Conservation (phyloP, 176 grass and related monocot species). For the Bonia amplexicaulis region DNA sequence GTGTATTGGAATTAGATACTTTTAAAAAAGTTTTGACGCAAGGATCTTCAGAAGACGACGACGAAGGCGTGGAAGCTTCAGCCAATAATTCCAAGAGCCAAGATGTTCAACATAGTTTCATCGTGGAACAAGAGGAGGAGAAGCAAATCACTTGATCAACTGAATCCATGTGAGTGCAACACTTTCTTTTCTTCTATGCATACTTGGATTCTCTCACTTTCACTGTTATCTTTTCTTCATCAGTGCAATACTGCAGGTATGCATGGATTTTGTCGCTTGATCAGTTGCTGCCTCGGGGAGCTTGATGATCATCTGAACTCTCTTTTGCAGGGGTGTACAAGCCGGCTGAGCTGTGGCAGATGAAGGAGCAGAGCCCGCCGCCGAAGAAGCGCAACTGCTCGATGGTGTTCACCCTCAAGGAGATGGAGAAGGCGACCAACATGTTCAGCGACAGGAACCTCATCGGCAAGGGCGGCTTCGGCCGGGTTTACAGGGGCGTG, state of each 20-base stretch:
- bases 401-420: conserved; percentile 91
- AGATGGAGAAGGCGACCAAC: conserved; percentile 90
- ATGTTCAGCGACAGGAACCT: conserved; percentile 76
- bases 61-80: not conserved
- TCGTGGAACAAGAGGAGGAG: conserved; percentile 95
- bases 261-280: not conserved
- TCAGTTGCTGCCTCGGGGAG: not conserved
- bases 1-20: conserved; percentile 23
- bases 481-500: conserved; percentile 86
- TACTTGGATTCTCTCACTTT: not conserved
- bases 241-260: not conserved
- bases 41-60: not conserved
- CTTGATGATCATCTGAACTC: conserved; percentile 9
- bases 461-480: conserved; percentile 94
- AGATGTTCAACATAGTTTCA: conserved; percentile 92
- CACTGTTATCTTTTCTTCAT: not conserved
- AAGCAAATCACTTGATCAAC: conserved; percentile 82
- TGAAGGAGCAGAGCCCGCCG: conserved; percentile 47
- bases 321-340: conserved; percentile 84
- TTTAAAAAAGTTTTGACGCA: not conserved
- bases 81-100: not conserved
- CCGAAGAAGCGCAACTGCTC: conserved; percentile 64
- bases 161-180: conserved; percentile 79
- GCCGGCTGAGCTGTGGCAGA: conserved; percentile 76
- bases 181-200: not conserved